Percentiles rank a stretch among this genome's conserved stretches.
Conservation (phyloP, 257 asterid genomes). For the Jaltomata sinuosa region DNA sequence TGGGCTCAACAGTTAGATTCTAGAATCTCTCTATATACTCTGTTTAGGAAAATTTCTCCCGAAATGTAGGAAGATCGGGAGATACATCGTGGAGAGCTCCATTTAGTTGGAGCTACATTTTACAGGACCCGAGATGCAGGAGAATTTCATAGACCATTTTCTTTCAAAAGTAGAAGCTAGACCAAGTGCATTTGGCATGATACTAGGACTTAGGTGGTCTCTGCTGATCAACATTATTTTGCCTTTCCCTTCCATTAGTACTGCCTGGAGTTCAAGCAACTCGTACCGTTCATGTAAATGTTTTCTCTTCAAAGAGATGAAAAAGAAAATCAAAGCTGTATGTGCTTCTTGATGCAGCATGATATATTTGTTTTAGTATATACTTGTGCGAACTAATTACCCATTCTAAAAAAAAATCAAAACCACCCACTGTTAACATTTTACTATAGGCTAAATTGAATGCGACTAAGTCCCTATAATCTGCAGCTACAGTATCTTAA, state of each 20-base stretch:
- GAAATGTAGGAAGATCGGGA: neutral
- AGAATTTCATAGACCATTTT: neutral
- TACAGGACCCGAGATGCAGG: neutral
- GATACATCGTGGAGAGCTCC: neutral
- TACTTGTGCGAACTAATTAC: neutral
- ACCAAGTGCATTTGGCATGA: neutral
- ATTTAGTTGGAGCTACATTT: neutral
- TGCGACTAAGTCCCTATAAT: neutral
- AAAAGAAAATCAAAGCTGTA: neutral
- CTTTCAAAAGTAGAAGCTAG: neutral
- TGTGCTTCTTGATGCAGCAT: neutral
- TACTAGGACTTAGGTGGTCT: neutral
- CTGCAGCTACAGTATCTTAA: neutral
- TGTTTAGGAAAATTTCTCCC: neutral
- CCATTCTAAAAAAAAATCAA: neutral
- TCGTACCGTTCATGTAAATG: neutral
- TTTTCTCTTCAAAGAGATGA: neutral
- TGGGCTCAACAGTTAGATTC: neutral
- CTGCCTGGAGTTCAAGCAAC: neutral
- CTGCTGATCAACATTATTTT: neutral
- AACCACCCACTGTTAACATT: neutral
- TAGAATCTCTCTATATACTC: neutral
- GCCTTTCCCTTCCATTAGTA: neutral
- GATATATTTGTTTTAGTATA: neutral
- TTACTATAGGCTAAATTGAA: neutral